Conservation (phyloP, 306 rosid species). For the Medicago lupulina region DNA sequence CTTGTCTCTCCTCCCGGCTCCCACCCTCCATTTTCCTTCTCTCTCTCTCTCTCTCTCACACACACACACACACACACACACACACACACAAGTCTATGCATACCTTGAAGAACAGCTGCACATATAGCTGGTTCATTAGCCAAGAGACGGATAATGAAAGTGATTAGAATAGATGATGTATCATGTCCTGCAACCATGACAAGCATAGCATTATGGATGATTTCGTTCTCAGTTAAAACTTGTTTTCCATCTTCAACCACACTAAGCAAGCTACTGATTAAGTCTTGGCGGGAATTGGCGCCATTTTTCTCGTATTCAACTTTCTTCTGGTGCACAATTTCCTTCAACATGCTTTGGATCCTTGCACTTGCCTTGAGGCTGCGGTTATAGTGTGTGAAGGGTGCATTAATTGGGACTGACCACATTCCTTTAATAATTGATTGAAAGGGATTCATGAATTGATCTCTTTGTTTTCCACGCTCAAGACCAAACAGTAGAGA, state of each 20-base stretch:
- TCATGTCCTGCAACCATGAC: constrained; percentile 83
- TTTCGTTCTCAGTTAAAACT: constrained; percentile 62
- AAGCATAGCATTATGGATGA: constrained; percentile 61
- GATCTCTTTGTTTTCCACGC: constrained; percentile 60
- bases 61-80: background rate
- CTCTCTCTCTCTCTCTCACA: no score
- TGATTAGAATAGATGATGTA: constrained; percentile 64
- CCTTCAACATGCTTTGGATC: constrained; percentile 55
- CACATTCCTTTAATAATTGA: constrained; percentile 63
- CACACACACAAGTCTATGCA: background rate
- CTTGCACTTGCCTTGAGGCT: constrained; percentile 65
- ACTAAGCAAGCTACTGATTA: constrained; percentile 68
- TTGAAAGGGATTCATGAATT: constrained; percentile 49
- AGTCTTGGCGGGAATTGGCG: constrained; percentile 57
- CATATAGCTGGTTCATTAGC: constrained; percentile 59
- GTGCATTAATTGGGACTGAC: constrained; percentile 72
- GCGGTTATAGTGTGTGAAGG: constrained; percentile 70
- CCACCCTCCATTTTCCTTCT: background rate
- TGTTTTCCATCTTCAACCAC: constrained; percentile 47
- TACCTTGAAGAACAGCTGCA: constrained; percentile 76
- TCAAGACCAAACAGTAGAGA: constrained; percentile 73
- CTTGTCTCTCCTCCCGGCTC: background rate
- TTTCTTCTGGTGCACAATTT: constrained; percentile 56
- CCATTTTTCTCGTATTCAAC: constrained; percentile 44
- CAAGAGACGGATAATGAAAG: constrained; percentile 60